Evolutionary conservation across 495 filamentous ascomycete species (phyloP).

Genomic region (Trichocladium uniseriatum): DNA sequence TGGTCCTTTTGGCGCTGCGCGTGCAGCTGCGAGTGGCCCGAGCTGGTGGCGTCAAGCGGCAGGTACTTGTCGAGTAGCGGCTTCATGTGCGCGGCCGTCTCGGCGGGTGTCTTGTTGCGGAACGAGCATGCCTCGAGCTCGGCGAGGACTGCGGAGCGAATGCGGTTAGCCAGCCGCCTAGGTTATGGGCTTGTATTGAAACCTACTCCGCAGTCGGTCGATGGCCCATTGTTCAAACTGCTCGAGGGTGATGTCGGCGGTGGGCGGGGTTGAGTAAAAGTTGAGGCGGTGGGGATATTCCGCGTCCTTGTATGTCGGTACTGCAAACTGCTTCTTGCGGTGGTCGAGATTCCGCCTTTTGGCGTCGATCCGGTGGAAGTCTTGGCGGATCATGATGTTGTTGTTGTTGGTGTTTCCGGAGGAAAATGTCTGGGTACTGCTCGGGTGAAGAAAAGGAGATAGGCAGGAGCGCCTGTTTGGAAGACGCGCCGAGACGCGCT

Average conservation of each 20-base stretch:
- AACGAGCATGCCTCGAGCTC: conserved; percentile 95
- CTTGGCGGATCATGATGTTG: conserved; percentile 43
- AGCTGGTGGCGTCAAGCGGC: conserved; percentile 68
- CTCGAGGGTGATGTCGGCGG: conserved; percentile 90
- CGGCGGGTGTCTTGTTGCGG: conserved; percentile 71
- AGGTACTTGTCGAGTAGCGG: conserved; percentile 79
- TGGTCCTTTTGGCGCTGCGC: conserved; percentile 90
- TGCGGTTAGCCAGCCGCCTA: background rate
- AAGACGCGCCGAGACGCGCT: conserved; percentile 25
- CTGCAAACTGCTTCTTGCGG: conserved; percentile 80
- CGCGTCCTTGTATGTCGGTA: conserved; percentile 57
- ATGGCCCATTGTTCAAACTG: conserved; percentile 99
- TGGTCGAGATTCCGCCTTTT: conserved; percentile 72
- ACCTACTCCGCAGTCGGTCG: conserved; percentile 66
- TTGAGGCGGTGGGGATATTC: conserved; percentile 82
- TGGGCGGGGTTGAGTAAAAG: conserved; percentile 83
- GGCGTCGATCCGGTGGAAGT: conserved; percentile 54
- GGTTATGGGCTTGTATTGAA: background rate
- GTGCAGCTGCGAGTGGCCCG: conserved; percentile 41
- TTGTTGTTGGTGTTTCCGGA: background rate
- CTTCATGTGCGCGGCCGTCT: conserved; percentile 70
- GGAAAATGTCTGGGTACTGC: background rate
- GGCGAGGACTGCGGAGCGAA: conserved; percentile 59
- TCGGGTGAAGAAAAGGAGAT: background rate
- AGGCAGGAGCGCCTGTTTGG: background rate